Evolutionary conservation across 2,329 filamentous ascomycete genomes (phyloP), one percentile per base, ranked within the genome.

Genomic region (Thielaviopsis cerberus): DNA sequence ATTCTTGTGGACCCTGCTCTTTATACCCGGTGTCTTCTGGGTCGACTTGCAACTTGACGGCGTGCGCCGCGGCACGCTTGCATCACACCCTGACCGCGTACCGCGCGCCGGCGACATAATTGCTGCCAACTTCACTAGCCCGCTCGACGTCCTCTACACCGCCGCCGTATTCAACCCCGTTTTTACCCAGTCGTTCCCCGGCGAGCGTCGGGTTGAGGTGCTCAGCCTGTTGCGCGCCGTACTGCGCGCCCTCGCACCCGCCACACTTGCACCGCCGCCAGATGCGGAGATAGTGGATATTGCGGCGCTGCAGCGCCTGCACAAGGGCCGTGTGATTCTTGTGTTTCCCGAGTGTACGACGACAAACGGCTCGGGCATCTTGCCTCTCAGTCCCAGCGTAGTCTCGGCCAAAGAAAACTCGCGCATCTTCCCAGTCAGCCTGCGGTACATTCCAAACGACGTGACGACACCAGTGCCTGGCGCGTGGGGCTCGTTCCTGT

Each of bases 1-100:
- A 13, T 81, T 88, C 54, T 73, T 97, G 57, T 97, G 92, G 91
- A 79, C 82, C 61, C 79, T 97, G 63, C 79, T 98, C 64, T 85
- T 82, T 41, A 85, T 94, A 60, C 88, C 90, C 0, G 91, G 92
- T 26, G 87, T 98, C 59, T 97, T 90, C 89, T 97, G 91, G 91
- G 84, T 96, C 59, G 92, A 98, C 70, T 75, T 98, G n/a, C 91
- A 96, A 70, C 88, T 98, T 63, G 92, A 98, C 69, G 91, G 91
- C 60, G 92, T 98, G 57, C 90, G 88, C 71, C 87, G 89, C 72
- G 92, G 92, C 72, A 90, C 85, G 25, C 75, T 94, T 30, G 83
- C 85, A 53, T 83, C 85, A 66, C 83, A 89, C 45, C 73, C 77
- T 59, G 76, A 82, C 61, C 81, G 88, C 48, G 80, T 97, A 20